Percentiles rank a stretch among this genome's conserved stretches.
Conservation (phyloP, 2,329 filamentous ascomycete species). For the Aureobasidium sp. region DNA sequence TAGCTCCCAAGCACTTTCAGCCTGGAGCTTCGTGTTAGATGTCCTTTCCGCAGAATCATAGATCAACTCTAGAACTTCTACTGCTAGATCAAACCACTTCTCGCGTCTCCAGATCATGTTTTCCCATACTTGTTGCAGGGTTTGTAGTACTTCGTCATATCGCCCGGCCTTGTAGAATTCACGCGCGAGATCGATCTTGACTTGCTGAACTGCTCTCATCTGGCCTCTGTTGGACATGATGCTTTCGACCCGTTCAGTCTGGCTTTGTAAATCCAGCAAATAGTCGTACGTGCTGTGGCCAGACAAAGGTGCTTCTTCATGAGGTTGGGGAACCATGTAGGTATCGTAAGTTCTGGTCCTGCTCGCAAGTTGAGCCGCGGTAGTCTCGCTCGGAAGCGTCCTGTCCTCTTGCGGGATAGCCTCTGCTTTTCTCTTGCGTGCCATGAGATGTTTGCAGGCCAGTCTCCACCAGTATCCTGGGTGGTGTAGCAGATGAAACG, state of each 20-base stretch:
- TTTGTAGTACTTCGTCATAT: constrained; percentile 42
- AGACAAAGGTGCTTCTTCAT: constrained; percentile 42
- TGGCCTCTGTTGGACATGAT: constrained; percentile 47
- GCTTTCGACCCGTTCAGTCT: constrained; percentile 36
- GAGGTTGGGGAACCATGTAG: constrained; percentile 51
- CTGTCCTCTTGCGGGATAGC: constrained; percentile 53
- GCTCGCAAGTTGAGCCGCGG: constrained; percentile 45
- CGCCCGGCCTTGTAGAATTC: constrained; percentile 43
- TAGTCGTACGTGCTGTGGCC: constrained; percentile 42
- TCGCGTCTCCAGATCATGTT: constrained; percentile 49
- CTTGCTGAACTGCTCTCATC: constrained; percentile 43
- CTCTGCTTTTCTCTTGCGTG: constrained; percentile 42
- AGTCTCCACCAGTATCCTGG: constrained; percentile 53
- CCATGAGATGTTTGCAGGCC: constrained; percentile 43
- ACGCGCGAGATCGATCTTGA: constrained; percentile 47
- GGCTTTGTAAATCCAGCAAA: constrained; percentile 39
- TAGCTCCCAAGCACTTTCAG: constrained; percentile 15
- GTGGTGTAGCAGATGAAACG: constrained; percentile 53
- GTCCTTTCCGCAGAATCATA: constrained; percentile 40
- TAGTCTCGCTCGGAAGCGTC: constrained; percentile 44
- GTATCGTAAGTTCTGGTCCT: constrained; percentile 49
- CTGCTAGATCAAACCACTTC: constrained; percentile 51
- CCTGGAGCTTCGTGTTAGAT: not conserved
- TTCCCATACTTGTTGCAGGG: constrained; percentile 47
- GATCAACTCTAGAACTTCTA: constrained; percentile 44